A percentile compares a stretch with the other conserved stretches of the same genome.
phyloP scores from a whole-genome alignment of 441 rosid species.

The Corymbia citriodora region DNA sequence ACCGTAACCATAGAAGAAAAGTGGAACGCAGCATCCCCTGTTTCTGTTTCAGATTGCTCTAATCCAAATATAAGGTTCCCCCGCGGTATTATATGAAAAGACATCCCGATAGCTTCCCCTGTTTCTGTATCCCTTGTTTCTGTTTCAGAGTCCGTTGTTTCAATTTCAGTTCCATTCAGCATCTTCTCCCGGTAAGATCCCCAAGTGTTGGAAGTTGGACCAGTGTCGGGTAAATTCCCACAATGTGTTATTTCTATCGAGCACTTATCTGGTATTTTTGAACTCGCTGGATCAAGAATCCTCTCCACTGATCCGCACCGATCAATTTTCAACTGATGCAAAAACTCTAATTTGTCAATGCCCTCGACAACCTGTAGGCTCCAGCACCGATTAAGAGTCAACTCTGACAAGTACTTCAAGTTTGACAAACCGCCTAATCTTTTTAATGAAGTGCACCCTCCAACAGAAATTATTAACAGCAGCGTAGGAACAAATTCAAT shows the following conservation, averaged over 20 bases:
- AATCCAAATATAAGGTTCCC: no score
- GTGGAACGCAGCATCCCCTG: no score
- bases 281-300: neutral
- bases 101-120: no score
- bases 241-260: rapidly evolving
- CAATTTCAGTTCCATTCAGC: no score
- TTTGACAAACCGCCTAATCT: neutral
- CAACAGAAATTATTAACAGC: rapidly evolving
- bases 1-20: no score
- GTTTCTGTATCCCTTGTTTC: no score
- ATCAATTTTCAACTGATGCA: neutral
- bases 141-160: no score
- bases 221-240: rapidly evolving
- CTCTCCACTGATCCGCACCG: rapidly evolving
- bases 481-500: neutral
- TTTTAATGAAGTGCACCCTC: neutral
- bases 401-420: neutral
- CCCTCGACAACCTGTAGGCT: neutral
- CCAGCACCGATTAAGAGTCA: rapidly evolving
- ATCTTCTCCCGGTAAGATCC: no score
- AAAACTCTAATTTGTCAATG: neutral
- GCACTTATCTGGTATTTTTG: neutral
- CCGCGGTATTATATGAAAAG: no score
- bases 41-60: no score
- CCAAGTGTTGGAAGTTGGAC: rapidly evolving